These are phyloP conservation scores for Colletotrichum sp. DNA, from an alignment of 2,329 filamentous ascomycete genomes.

Conservation along the genomic window DNA sequence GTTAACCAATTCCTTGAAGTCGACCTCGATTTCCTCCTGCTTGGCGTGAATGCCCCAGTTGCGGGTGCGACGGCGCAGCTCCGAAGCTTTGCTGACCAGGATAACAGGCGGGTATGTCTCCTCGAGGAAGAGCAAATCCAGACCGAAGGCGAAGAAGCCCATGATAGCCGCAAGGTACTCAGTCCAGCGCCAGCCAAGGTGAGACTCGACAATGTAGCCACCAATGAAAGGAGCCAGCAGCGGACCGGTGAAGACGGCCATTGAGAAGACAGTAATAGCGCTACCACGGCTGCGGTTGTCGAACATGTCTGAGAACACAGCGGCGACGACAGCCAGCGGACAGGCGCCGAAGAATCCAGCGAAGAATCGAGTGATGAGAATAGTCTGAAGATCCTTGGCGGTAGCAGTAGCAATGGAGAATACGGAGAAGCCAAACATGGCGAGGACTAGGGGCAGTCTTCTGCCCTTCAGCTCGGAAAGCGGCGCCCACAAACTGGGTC, in stretches of 20 bases:
- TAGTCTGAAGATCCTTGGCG: slow-evolving; percentile 70
- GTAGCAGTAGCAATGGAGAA: slow-evolving; percentile 70
- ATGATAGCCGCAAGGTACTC: slow-evolving; percentile 69
- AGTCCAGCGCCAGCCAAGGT: slow-evolving; percentile 77
- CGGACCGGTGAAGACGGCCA: slow-evolving; percentile 70
- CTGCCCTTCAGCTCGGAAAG: slow-evolving; percentile 75
- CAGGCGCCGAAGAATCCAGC: slow-evolving; percentile 74
- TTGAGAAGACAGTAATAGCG: slow-evolving; percentile 62
- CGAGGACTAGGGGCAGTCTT: slow-evolving; percentile 61
- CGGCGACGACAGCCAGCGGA: slow-evolving; percentile 71
- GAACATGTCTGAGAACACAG: slow-evolving; percentile 76
- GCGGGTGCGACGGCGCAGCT: slow-evolving; percentile 66
- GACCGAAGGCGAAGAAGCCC: slow-evolving; percentile 62
- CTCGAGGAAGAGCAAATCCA: slow-evolving; percentile 67
- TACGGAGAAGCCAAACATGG: slow-evolving; percentile 73
- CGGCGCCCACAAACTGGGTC: slow-evolving; percentile 75
- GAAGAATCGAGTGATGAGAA: slow-evolving; percentile 77
- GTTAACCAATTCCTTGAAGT: slow-evolving; percentile 65
- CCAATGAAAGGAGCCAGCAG: slow-evolving; percentile 72
- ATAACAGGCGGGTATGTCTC: slow-evolving; percentile 76
- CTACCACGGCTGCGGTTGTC: slow-evolving; percentile 66
- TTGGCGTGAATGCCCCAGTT: slow-evolving; percentile 77
- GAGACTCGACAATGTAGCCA: slow-evolving; percentile 66
- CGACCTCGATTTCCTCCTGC: slow-evolving; percentile 74
- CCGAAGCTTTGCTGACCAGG: slow-evolving; percentile 63